These are phyloP conservation scores for Hypoxylon sp. DNA, from an alignment of 2,329 filamentous ascomycete species.

Conservation along the genomic window DNA sequence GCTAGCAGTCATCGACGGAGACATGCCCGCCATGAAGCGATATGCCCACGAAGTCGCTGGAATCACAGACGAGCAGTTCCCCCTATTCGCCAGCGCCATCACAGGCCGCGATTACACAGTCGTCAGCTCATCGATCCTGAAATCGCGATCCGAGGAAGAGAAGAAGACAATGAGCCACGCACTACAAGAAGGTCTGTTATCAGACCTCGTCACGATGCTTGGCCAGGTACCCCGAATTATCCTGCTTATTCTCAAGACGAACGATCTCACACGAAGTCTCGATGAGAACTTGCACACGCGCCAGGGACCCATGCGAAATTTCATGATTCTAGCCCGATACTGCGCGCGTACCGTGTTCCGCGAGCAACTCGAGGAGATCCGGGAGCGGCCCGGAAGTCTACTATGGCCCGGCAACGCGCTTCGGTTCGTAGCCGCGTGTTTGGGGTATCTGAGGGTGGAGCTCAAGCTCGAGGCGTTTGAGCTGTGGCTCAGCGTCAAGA, in stretches of 20 bases:
- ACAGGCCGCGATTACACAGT: constrained; percentile 92
- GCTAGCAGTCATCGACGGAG: constrained; percentile 93
- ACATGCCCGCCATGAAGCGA: constrained; percentile 87
- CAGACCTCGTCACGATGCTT: constrained; percentile 88
- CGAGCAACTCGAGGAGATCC: constrained; percentile 74
- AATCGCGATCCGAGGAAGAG: constrained; percentile 78
- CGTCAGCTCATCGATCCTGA: constrained; percentile 72
- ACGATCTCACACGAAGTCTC: constrained; percentile 92
- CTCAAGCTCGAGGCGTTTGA: constrained; percentile 76
- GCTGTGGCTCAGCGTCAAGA: constrained; percentile 70
- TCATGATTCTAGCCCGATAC: constrained; percentile 78
- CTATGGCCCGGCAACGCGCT: constrained; percentile 71
- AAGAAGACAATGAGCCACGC: constrained; percentile 89
- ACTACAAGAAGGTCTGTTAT: constrained; percentile 88
- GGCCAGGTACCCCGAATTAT: constrained; percentile 93
- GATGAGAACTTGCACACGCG: constrained; percentile 90
- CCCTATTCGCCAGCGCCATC: constrained; percentile 95
- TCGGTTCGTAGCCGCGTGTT: constrained; percentile 69
- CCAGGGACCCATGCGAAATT: constrained; percentile 74
- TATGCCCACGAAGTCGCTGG: constrained; percentile 92
- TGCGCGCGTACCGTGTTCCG: constrained; percentile 76
- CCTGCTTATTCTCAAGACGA: constrained; percentile 95
- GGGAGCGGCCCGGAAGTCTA: constrained; percentile 65
- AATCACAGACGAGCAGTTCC: constrained; percentile 90
- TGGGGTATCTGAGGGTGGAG: constrained; percentile 72